phyloP scores from a whole-genome alignment of 179 eudicot species.

The Heliamphora ciliata region DNA sequence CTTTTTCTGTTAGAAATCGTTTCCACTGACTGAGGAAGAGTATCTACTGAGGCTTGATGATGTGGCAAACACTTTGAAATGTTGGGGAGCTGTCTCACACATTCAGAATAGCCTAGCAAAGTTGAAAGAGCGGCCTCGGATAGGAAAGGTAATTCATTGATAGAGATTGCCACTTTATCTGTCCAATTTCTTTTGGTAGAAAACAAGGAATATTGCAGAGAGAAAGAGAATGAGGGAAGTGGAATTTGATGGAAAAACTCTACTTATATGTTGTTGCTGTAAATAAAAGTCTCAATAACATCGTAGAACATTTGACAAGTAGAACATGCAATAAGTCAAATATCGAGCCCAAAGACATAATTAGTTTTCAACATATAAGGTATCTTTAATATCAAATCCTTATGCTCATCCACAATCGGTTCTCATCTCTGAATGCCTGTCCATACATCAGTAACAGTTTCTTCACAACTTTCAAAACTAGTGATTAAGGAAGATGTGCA shows the following conservation, averaged over 20 bases:
- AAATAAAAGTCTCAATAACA: background rate
- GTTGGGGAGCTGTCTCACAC: constrained; percentile 99
- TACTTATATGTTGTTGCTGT: background rate
- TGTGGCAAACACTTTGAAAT: constrained; percentile 80
- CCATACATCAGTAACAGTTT: background rate
- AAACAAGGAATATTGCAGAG: background rate
- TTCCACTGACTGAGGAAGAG: constrained; percentile 90
- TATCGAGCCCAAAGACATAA: background rate
- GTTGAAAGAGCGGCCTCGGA: constrained; percentile 81
- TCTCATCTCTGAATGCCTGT: background rate
- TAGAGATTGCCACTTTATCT: constrained; percentile 2
- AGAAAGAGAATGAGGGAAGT: background rate
- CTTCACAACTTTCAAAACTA: background rate
- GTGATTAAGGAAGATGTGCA: background rate
- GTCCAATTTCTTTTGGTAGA: background rate
- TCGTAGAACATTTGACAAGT: background rate
- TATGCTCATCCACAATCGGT: background rate
- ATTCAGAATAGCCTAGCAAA: constrained; percentile 69
- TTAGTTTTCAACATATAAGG: background rate
- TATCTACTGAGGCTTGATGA: constrained; percentile 90
- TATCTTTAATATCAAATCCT: background rate
- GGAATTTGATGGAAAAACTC: background rate
- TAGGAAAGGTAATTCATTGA: constrained; percentile 65
- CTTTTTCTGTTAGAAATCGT: constrained; percentile 53
- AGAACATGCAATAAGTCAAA: background rate